These are phyloP conservation scores for Cutaneotrichosporon sp. DNA, from an alignment of 1,284 basidiomycete species.

Conservation along the genomic window DNA sequence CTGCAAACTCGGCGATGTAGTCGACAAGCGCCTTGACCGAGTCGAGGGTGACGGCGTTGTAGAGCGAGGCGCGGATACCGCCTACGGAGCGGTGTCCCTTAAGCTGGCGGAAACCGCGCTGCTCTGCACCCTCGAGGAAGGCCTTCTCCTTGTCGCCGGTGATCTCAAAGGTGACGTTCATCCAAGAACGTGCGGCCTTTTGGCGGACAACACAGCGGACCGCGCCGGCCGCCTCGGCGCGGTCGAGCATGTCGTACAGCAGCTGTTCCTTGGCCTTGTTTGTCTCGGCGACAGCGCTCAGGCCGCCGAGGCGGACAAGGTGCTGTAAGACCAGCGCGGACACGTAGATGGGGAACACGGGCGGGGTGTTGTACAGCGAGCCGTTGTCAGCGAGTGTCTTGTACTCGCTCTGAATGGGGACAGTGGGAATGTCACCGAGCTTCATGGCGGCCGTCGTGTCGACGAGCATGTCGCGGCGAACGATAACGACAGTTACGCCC, in stretches of 20 bases:
- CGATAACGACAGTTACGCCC: constrained; percentile 87
- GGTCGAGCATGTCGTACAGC: constrained; percentile 66
- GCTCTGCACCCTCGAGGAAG: constrained; percentile 74
- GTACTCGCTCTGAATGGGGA: constrained; percentile 66
- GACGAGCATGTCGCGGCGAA: constrained; percentile 84
- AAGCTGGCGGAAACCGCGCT: constrained; percentile 70
- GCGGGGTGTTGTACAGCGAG: constrained; percentile 92
- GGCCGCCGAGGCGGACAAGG: constrained; percentile 63
- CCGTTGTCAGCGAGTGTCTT: constrained; percentile 72
- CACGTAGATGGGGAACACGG: constrained; percentile 88
- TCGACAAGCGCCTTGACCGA: constrained; percentile 54
- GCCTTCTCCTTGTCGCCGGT: constrained; percentile 61
- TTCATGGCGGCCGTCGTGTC: constrained; percentile 73
- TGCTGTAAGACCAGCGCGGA: constrained; percentile 77
- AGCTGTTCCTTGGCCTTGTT: constrained; percentile 69
- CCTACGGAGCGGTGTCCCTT: constrained; percentile 72
- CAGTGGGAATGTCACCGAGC: constrained; percentile 61
- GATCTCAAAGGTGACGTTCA: constrained; percentile 86
- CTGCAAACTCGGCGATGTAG: constrained; percentile 46
- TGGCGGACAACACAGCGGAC: constrained; percentile 64
- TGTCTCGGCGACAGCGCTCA: constrained; percentile 61
- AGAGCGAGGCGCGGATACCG: constrained; percentile 80
- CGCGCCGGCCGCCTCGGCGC: constrained; percentile 64
- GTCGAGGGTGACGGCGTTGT: constrained; percentile 88
- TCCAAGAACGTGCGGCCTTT: constrained; percentile 70